Evolutionary conservation across 2,329 filamentous ascomycete species (phyloP).

Genomic region (Ophiostoma ulmi): DNA sequence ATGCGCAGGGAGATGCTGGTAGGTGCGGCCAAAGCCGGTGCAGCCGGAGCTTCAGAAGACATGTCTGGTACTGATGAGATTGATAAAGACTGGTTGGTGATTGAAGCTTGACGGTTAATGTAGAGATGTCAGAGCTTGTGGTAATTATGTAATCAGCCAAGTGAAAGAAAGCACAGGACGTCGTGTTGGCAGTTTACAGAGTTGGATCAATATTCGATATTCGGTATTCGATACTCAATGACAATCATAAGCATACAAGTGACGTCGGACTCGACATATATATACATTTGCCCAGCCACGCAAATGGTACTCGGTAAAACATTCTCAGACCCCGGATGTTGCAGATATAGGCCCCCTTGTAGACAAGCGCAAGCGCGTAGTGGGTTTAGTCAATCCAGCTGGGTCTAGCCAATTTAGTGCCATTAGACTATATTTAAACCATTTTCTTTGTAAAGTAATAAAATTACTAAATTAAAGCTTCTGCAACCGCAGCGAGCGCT

Average conservation of each 20-base stretch:
- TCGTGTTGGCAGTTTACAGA: not conserved
- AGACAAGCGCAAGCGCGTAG: constrained; percentile 1
- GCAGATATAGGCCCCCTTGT: constrained; percentile 10
- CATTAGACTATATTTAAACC: not conserved
- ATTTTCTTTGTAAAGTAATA: not conserved
- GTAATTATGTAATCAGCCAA: not conserved
- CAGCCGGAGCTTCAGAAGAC: not conserved
- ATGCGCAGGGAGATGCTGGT: constrained; percentile 37
- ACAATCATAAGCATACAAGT: not conserved
- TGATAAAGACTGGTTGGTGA: not conserved
- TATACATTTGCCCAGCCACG: constrained; percentile 3
- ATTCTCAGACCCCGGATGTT: constrained; percentile 30
- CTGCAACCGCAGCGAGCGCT: no score
- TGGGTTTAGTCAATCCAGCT: not conserved
- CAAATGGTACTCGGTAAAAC: constrained; percentile 21
- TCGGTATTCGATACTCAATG: not conserved
- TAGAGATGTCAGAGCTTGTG: not conserved
- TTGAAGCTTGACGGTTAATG: not conserved
- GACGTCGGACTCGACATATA: constrained; percentile 7
- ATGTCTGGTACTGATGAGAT: not conserved
- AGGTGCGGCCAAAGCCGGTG: not conserved
- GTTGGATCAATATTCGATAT: not conserved
- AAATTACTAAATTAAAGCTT: no score
- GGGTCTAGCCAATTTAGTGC: not conserved
- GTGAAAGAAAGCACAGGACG: not conserved